These are phyloP conservation scores for Glycine soja DNA, from an alignment of 306 rosid species.

Conservation along the genomic window DNA sequence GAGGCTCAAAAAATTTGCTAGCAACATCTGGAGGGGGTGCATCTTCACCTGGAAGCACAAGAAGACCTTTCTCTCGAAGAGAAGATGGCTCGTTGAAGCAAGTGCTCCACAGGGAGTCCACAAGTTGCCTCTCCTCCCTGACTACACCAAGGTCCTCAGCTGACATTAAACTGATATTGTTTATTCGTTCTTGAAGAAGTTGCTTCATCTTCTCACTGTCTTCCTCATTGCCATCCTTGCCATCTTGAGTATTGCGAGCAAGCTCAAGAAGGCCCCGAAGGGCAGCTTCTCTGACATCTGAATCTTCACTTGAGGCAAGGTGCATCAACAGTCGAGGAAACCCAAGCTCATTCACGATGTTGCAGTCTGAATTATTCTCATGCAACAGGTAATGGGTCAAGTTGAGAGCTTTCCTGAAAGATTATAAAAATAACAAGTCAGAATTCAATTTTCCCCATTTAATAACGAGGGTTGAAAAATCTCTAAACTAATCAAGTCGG, in stretches of 20 bases:
- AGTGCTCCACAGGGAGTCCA: slow-evolving; percentile 80
- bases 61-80: slow-evolving; percentile 80
- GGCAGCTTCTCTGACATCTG: slow-evolving; percentile 86
- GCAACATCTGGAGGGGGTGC: slow-evolving; percentile 81
- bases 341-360: slow-evolving; percentile 66
- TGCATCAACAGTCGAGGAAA: slow-evolving; percentile 76
- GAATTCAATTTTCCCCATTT: slow-evolving; percentile 3
- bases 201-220: slow-evolving; percentile 74
- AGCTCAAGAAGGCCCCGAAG: slow-evolving; percentile 79
- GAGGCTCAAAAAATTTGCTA: slow-evolving; percentile 81
- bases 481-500: no score
- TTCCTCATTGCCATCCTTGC: slow-evolving; percentile 46
- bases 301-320: slow-evolving; percentile 78
- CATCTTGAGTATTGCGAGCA: slow-evolving; percentile 44
- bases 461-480: background rate
- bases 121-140: slow-evolving; percentile 82
- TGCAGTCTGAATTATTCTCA: slow-evolving; percentile 76
- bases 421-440: background rate
- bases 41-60: slow-evolving; percentile 84
- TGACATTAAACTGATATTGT: slow-evolving; percentile 67
- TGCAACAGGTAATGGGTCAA: slow-evolving; percentile 78
- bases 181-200: slow-evolving; percentile 79
- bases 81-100: slow-evolving; percentile 74
- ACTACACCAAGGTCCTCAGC: slow-evolving; percentile 80
- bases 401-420: slow-evolving; percentile 90